phyloP scores from a whole-genome alignment of 768 basidiomycete species.

The Infundibulicybe gibba region DNA sequence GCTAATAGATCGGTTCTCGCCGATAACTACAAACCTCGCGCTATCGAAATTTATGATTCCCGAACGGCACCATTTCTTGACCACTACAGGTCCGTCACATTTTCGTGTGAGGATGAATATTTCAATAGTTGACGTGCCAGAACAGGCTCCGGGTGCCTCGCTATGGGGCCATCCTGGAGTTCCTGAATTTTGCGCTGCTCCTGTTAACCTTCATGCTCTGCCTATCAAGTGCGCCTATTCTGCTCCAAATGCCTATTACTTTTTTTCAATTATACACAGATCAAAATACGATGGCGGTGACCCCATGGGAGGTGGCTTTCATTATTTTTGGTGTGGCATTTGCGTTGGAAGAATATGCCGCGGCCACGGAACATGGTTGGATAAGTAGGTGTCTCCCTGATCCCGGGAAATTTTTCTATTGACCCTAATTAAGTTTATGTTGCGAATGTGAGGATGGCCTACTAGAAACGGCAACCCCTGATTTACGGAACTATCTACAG shows the following conservation, averaged over 20 bases:
- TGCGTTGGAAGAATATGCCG: conserved; percentile 82
- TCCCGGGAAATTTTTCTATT: not conserved
- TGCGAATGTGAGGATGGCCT: conserved; percentile 56
- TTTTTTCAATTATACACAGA: conserved; percentile 33
- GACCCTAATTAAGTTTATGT: conserved; percentile 61
- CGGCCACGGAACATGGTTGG: conserved; percentile 86
- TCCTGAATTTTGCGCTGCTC: conserved; percentile 70
- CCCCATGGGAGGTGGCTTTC: conserved; percentile 68
- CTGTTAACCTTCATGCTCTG: conserved; percentile 70
- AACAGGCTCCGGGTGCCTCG: conserved; percentile 74
- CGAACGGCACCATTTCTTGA: conserved; percentile 71
- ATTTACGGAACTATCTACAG: conserved; percentile 29
- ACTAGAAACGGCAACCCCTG: not conserved
- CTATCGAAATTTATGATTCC: conserved; percentile 70
- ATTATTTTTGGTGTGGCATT: conserved; percentile 77
- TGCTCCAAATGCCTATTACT: not conserved
- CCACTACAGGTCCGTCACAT: conserved; percentile 62
- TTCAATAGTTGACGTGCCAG: conserved; percentile 2
- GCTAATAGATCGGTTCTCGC: conserved; percentile 74
- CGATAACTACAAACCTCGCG: conserved; percentile 84
- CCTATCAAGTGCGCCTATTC: conserved; percentile 55
- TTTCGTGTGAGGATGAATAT: not conserved
- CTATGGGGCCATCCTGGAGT: conserved; percentile 76
- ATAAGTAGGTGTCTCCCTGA: conserved; percentile 48
- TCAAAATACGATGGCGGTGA: conserved; percentile 47